phyloP scores from a whole-genome alignment of 2,329 filamentous ascomycete genomes.

The Chaetomium olivaceum region DNA sequence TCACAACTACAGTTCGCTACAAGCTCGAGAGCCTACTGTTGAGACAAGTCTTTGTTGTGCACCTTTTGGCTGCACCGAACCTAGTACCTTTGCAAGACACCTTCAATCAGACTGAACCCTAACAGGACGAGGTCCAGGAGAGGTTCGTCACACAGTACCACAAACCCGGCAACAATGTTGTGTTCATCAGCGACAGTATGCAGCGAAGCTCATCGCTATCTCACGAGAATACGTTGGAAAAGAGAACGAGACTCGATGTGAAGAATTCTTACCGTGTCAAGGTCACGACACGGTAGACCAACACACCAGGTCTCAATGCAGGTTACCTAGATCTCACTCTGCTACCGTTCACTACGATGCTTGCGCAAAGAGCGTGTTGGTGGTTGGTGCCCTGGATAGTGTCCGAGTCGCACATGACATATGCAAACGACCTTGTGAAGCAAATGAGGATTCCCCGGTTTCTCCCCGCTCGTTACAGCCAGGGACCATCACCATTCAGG shows the following conservation, averaged over 20 bases:
- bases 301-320: background rate
- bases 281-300: background rate
- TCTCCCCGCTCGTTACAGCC: background rate
- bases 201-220: background rate
- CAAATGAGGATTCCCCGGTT: background rate
- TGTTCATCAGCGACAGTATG: background rate
- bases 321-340: background rate
- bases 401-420: slow-evolving; percentile 1
- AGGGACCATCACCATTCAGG: background rate
- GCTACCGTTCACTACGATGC: background rate
- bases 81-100: too few relatives aligned
- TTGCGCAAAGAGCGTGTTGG: background rate
- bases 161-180: background rate
- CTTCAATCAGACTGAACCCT: too few relatives aligned
- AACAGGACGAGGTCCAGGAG: too few relatives aligned
- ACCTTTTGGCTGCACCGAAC: too few relatives aligned
- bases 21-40: too few relatives aligned
- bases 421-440: slow-evolving; percentile 1
- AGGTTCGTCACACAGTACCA: too few relatives aligned
- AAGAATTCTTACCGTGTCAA: background rate
- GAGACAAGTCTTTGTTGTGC: too few relatives aligned
- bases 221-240: background rate
- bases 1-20: too few relatives aligned
- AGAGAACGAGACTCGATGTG: background rate
- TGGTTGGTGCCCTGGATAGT: slow-evolving; percentile 1